Evolutionary conservation across 345 rosid genomes (phyloP).

Genomic region (Geranium brycei): DNA sequence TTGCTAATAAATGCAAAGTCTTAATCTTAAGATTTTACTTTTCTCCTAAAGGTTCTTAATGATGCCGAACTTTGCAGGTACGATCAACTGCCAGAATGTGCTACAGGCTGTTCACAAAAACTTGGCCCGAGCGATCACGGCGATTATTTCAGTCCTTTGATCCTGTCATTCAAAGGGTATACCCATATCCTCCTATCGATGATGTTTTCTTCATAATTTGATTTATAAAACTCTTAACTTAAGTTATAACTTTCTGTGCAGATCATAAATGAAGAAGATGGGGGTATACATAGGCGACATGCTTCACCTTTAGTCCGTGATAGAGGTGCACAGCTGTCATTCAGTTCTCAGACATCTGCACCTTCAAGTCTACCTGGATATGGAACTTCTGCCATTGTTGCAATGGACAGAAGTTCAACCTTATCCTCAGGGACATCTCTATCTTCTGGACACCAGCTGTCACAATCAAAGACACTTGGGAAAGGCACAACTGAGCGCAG

Average conservation of each 20-base stretch:
- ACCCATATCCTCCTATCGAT: background rate
- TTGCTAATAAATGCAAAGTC: background rate
- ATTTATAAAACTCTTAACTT: background rate
- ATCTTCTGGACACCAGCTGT: constrained; percentile 63
- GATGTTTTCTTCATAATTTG: constrained; percentile 1
- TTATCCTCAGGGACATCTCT: constrained; percentile 56
- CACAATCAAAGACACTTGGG: constrained; percentile 56
- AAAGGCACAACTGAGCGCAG: constrained; percentile 75
- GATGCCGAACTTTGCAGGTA: constrained; percentile 41
- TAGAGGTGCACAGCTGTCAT: constrained; percentile 54
- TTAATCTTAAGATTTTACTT: background rate
- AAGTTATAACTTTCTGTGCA: constrained; percentile 12
- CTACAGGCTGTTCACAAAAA: constrained; percentile 93
- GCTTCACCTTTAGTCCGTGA: constrained; percentile 93
- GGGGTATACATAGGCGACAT: constrained; percentile 87
- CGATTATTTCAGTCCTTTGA: constrained; percentile 86
- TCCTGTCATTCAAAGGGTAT: constrained; percentile 95
- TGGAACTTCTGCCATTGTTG: constrained; percentile 92
- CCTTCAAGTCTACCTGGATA: constrained; percentile 60
- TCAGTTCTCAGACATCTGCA: constrained; percentile 40
- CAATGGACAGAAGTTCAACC: constrained; percentile 85
- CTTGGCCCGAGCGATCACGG: constrained; percentile 99
- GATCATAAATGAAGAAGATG: constrained; percentile 91
- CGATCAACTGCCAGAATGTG: constrained; percentile 96
- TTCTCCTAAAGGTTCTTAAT: constrained; percentile 3